Conservation (phyloP, 305 asterid genomes). For the Salvia sclarea region DNA sequence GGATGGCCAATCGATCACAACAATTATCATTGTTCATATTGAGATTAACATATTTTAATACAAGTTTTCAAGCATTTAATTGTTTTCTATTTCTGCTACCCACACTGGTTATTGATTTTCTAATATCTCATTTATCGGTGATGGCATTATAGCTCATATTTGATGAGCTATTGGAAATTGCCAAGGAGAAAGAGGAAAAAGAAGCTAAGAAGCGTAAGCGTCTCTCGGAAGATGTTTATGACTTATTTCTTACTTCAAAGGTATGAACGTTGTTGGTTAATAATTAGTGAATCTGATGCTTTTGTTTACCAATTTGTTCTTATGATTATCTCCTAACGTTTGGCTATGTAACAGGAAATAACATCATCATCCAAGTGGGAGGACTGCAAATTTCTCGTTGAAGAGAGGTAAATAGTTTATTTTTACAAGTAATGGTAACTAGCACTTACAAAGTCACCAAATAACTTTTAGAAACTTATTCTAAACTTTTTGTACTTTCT, state of each 20-base stretch:
- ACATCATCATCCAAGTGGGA: slow-evolving; percentile 82
- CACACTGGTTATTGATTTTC: slow-evolving; percentile 15
- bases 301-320: slow-evolving; percentile 6
- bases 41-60: not conserved
- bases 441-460: slow-evolving; percentile 1
- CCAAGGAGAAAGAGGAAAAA: slow-evolving; percentile 85
- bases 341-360: slow-evolving; percentile 57
- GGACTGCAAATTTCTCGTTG: slow-evolving; percentile 63
- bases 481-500: too few relatives aligned
- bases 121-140: slow-evolving; percentile 30
- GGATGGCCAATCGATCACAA: not conserved
- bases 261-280: slow-evolving; percentile 37
- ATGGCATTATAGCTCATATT: slow-evolving; percentile 57
- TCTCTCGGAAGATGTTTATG: slow-evolving; percentile 61
- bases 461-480: not conserved
- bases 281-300: slow-evolving; percentile 19
- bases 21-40: not conserved
- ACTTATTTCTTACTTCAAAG: slow-evolving; percentile 62
- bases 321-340: slow-evolving; percentile 8
- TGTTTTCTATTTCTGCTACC: not conserved
- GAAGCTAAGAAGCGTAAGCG: slow-evolving; percentile 91
- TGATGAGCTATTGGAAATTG: slow-evolving; percentile 67
- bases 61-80: slow-evolving; percentile 19
- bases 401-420: slow-evolving; percentile 61
- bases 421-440: slow-evolving; percentile 2